These are phyloP conservation scores for Rhizopogon vulgaris DNA, from an alignment of 768 basidiomycete species.

Conservation along the genomic window DNA sequence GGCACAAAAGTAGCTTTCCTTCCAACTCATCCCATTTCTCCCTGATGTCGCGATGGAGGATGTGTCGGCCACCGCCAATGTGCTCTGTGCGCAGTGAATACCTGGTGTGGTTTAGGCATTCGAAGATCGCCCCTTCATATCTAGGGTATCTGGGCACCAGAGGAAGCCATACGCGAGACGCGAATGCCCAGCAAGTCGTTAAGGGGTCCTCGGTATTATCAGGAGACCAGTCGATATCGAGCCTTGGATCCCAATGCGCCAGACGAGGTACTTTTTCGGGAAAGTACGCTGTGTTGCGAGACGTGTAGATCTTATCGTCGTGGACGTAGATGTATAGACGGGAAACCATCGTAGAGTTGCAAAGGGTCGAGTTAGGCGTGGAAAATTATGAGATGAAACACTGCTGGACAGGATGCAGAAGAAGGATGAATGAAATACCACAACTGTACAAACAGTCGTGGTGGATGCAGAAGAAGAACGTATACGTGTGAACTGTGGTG, in stretches of 20 bases:
- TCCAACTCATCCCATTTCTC: not conserved
- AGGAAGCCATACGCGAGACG: not conserved
- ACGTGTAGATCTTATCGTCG: not conserved
- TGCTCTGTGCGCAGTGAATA: not conserved
- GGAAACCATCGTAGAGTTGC: too few relatives aligned
- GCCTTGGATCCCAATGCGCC: not conserved
- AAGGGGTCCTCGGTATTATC: not conserved
- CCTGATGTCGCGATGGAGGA: not conserved
- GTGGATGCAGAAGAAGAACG: too few relatives aligned
- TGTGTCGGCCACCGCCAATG: not conserved
- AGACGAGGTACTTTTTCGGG: not conserved
- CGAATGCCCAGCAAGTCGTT: not conserved
- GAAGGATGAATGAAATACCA: not conserved
- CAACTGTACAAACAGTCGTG: not conserved
- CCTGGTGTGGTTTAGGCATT: not conserved
- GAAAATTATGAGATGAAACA: too few relatives aligned
- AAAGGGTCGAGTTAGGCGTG: too few relatives aligned
- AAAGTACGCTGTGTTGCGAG: not conserved
- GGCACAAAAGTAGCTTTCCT: not conserved
- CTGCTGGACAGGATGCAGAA: too few relatives aligned
- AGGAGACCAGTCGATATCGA: not conserved
- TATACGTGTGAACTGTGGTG: too few relatives aligned
- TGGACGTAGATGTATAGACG: not conserved
- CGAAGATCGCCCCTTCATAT: not conserved
- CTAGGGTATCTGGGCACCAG: not conserved